Evolutionary conservation across 495 filamentous ascomycete genomes (phyloP).

Genomic region (Penicillium dipodomyicola): DNA sequence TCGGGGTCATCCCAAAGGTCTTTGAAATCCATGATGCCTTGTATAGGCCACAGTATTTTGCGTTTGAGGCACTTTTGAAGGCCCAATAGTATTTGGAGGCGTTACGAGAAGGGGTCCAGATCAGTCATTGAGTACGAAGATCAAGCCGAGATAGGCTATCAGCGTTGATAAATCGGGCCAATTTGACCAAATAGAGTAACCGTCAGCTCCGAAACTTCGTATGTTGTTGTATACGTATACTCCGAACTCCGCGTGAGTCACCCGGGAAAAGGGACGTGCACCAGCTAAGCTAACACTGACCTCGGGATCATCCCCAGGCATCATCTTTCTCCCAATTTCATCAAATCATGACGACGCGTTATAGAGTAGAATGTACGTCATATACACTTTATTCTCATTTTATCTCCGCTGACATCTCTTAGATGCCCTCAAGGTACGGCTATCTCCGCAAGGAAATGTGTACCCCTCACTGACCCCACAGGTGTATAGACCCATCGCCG

Average conservation of each 20-base stretch:
- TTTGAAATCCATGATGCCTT: not conserved
- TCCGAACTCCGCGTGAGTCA: conserved; percentile 5
- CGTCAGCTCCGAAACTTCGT: not conserved
- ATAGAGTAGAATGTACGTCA: conserved; percentile 79
- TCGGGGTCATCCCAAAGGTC: not conserved
- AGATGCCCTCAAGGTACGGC: conserved; percentile 77
- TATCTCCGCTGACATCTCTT: conserved; percentile 9
- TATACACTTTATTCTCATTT: not conserved
- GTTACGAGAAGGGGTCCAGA: not conserved
- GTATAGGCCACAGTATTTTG: not conserved
- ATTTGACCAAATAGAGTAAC: not conserved
- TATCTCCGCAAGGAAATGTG: not conserved
- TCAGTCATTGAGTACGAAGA: not conserved
- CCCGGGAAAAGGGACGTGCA: conserved; percentile 6
- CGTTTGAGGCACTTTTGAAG: not conserved
- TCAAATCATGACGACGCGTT: conserved; percentile 76
- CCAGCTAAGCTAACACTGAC: not conserved
- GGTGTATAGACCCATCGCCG: conserved; percentile 63
- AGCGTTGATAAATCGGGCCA: too few relatives aligned
- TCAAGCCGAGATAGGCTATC: not conserved
- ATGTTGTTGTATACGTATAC: not conserved
- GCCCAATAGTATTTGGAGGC: not conserved
- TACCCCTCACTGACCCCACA: conserved; percentile 34
- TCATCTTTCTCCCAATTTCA: not conserved
- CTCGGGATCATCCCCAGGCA: not conserved